Percentiles rank a stretch among this genome's conserved stretches.
phyloP scores from a whole-genome alignment of 768 basidiomycete species.

The Mycena epipterygia region DNA sequence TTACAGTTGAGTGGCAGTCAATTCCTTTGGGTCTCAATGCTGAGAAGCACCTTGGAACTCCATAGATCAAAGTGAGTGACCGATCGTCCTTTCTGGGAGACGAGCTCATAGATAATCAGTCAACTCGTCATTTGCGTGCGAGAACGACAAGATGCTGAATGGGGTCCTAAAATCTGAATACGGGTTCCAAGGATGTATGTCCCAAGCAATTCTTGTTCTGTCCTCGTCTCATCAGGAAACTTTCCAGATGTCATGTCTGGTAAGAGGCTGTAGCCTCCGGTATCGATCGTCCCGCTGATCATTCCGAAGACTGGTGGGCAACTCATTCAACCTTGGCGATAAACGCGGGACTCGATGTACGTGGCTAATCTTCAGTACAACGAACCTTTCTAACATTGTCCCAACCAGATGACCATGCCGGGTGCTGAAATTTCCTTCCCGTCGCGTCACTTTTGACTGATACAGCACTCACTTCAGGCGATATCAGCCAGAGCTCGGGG shows the following conservation, averaged over 20 bases:
- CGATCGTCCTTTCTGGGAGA: neutral
- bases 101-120: conserved; percentile 41
- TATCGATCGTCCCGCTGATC: neutral
- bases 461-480: conserved; percentile 44
- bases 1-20: conserved; percentile 26
- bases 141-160: conserved; percentile 71
- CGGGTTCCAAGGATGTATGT: conserved; percentile 75
- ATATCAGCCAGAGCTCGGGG: conserved; percentile 58
- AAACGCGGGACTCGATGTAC: conserved; percentile 73
- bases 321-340: conserved; percentile 70
- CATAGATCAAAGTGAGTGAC: conserved; percentile 40
- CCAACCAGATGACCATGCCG: conserved; percentile 78
- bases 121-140: conserved; percentile 74
- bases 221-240: conserved; percentile 16
- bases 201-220: neutral
- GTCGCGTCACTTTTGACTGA: neutral
- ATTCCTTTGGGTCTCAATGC: neutral
- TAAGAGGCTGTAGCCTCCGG: conserved; percentile 37
- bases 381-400: neutral
- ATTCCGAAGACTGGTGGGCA: conserved; percentile 71
- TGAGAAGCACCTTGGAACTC: neutral
- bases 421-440: conserved; percentile 46
- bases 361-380: conserved; percentile 32
- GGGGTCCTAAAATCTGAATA: conserved; percentile 76
- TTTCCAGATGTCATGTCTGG: conserved; percentile 61